Percentiles rank a stretch among this genome's conserved stretches.
These are phyloP conservation scores for Tricholoma sp. DNA, from an alignment of 768 basidiomycete species.

Conservation along the genomic window DNA sequence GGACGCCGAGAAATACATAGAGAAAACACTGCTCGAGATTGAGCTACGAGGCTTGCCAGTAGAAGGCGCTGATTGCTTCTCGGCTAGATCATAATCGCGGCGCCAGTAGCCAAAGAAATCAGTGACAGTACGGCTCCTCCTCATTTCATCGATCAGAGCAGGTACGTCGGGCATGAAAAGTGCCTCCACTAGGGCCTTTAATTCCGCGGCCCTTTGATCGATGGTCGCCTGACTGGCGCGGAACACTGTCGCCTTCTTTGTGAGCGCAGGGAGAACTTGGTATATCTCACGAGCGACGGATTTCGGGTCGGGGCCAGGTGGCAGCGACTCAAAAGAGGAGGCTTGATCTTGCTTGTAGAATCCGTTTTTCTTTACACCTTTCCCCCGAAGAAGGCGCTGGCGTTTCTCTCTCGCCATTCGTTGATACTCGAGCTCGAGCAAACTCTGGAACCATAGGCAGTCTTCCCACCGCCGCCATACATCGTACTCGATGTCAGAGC, in stretches of 20 bases:
- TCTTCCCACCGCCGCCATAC: conserved; percentile 84
- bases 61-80: conserved; percentile 25
- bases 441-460: conserved; percentile 70
- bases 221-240: conserved; percentile 62
- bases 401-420: conserved; percentile 64
- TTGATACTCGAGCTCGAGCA: conserved; percentile 60
- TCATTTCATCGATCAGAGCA: conserved; percentile 59
- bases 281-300: conserved; percentile 71
- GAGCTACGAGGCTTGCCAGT: conserved; percentile 33
- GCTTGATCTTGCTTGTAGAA: conserved; percentile 68
- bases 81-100: conserved; percentile 58
- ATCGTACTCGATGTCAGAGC: conserved; percentile 51
- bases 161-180: conserved; percentile 62
- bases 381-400: conserved; percentile 60
- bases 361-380: conserved; percentile 71
- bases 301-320: conserved; percentile 76
- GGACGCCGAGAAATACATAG: conserved; percentile 53
- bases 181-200: conserved; percentile 51
- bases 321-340: conserved; percentile 81
- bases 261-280: conserved; percentile 57
- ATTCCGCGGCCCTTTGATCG: conserved; percentile 57
- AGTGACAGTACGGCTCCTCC: conserved; percentile 48
- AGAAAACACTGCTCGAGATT: conserved; percentile 49
- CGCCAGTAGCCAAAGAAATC: conserved; percentile 83
- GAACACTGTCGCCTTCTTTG: conserved; percentile 71